Evolutionary conservation across 352 stramenopile genomes (phyloP).

Genomic region (Globisporangium spinosum): DNA sequence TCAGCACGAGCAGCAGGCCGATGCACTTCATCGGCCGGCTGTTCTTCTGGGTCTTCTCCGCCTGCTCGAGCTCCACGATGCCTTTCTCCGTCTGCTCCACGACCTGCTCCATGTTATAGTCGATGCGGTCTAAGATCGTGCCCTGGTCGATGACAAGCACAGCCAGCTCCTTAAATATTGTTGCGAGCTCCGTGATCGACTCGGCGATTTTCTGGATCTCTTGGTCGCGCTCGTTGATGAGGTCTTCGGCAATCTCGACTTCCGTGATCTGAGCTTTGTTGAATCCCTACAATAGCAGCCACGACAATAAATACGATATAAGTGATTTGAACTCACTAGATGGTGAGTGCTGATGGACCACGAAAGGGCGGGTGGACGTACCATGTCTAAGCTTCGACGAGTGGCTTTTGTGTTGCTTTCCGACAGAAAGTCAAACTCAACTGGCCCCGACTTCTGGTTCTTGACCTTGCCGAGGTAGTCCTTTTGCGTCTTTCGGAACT

Average conservation of each 20-base stretch:
- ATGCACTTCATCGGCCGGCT: constrained; percentile 95
- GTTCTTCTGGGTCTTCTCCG: constrained; percentile 98
- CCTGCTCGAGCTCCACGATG: constrained; percentile 97
- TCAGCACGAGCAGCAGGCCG: constrained; percentile 88
- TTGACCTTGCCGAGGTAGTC: constrained; percentile 97
- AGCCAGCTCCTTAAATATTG: constrained; percentile 99
- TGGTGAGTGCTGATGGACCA: background rate
- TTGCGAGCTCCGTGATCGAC: constrained; percentile 98
- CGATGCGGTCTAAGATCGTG: constrained; percentile 99
- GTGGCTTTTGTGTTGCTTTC: constrained; percentile 64
- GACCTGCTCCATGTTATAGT: constrained; percentile 99
- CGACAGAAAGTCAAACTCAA: constrained; percentile 89
- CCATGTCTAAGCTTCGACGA: constrained; percentile 52
- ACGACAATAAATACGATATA: constrained; percentile 15
- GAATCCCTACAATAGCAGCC: constrained; percentile 69
- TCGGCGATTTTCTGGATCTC: constrained; percentile 98
- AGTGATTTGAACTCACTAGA: constrained; percentile 16
- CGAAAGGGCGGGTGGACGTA: constrained; percentile 12
- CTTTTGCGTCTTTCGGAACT: constrained; percentile 97
- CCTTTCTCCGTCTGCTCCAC: constrained; percentile 99
- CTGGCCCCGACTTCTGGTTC: constrained; percentile 94
- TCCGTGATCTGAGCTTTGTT: constrained; percentile 94
- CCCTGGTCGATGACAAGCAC: constrained; percentile 99
- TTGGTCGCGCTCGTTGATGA: constrained; percentile 94
- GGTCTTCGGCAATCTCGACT: constrained; percentile 94